Conservation (phyloP, 257 asterid species). For the Ilex asprella region DNA sequence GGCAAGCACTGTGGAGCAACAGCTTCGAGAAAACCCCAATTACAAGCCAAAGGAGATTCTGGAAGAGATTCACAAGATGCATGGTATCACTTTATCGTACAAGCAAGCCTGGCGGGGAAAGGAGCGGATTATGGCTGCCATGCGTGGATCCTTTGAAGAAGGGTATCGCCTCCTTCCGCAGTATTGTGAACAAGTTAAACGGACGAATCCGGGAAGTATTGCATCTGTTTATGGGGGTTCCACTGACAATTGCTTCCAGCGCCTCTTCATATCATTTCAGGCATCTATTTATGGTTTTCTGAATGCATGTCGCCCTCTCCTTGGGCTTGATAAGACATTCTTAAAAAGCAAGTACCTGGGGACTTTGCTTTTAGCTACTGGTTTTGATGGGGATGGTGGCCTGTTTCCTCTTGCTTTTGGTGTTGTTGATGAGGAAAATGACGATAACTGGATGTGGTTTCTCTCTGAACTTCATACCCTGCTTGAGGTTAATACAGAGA, state of each 20-base stretch:
- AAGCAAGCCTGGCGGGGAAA: constrained; percentile 99
- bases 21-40: constrained; percentile 74
- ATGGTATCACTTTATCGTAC: constrained; percentile 87
- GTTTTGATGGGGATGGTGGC: constrained; percentile 90
- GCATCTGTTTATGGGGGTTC: constrained; percentile 73
- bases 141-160: constrained; percentile 96
- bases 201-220: constrained; percentile 87
- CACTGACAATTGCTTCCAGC: constrained; percentile 74
- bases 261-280: constrained; percentile 78
- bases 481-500: constrained; percentile 83
- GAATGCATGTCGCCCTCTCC: constrained; percentile 90
- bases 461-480: constrained; percentile 84
- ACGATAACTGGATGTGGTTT: constrained; percentile 98
- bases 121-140: constrained; percentile 86
- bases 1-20: constrained; percentile 87
- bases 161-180: constrained; percentile 87
- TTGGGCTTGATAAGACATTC: constrained; percentile 82
- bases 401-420: constrained; percentile 93
- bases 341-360: constrained; percentile 88
- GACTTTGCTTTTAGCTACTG: constrained; percentile 82
- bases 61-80: constrained; percentile 79
- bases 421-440: constrained; percentile 89
- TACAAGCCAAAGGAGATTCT: constrained; percentile 92
- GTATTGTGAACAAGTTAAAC: constrained; percentile 83
- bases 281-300: constrained; percentile 85